These are phyloP conservation scores for Alternaria infectoria DNA, from an alignment of 2,329 filamentous ascomycete species.

Conservation along the genomic window DNA sequence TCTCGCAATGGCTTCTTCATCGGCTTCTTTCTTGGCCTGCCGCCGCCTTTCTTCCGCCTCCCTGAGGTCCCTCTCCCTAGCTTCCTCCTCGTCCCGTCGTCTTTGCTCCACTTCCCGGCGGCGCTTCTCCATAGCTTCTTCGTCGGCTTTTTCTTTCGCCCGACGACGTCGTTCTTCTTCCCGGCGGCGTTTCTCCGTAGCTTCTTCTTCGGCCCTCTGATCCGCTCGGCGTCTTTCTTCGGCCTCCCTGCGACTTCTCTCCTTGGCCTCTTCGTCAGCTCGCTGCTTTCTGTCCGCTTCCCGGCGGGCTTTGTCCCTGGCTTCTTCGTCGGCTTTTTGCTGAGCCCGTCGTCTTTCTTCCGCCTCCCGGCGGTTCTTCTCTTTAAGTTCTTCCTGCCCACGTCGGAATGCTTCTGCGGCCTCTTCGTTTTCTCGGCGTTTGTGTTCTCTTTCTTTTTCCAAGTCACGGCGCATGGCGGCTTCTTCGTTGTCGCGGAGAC, in stretches of 20 bases:
- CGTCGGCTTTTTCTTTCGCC: not conserved
- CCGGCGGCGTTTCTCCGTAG: not conserved
- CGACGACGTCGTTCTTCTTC: not conserved
- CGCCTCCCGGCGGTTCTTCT: slow-evolving; percentile 3
- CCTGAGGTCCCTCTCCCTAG: not conserved
- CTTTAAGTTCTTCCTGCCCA: slow-evolving; percentile 8
- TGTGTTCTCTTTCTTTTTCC: slow-evolving; percentile 11
- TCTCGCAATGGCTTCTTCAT: not conserved
- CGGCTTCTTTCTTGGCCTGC: not conserved
- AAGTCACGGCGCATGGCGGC: slow-evolving; percentile 15
- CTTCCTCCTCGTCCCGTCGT: not conserved
- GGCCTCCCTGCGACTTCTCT: not conserved
- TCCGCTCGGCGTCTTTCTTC: not conserved
- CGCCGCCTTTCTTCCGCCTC: not conserved
- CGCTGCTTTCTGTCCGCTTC: not conserved
- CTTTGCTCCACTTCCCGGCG: not conserved
- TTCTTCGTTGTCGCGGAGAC: slow-evolving; percentile 19
- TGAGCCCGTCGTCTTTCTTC: slow-evolving; percentile 5
- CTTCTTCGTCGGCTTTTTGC: not conserved
- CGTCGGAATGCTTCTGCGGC: slow-evolving; percentile 11
- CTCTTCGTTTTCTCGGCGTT: slow-evolving; percentile 12
- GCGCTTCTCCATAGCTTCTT: not conserved
- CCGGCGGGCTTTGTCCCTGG: not conserved
- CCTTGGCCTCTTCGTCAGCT: not conserved
- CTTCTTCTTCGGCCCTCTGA: not conserved